Evolutionary conservation across 257 asterid genomes (phyloP), one percentile per base, ranked within the genome.

Genomic region (Nicotiana knightiana): DNA sequence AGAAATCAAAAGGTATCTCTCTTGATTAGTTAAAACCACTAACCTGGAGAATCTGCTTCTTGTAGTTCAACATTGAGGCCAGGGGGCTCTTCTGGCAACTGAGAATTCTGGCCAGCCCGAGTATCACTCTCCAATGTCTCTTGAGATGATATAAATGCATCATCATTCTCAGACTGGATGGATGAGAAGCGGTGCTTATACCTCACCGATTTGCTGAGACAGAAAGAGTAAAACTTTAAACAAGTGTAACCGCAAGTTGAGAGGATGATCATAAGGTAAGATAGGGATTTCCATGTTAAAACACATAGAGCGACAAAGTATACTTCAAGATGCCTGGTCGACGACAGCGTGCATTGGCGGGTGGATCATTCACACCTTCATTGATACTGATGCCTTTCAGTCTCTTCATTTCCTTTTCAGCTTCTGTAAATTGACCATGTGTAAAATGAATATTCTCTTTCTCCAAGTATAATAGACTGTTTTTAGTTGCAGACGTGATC

Each of bases 241-340:
- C 61, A 18, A 59, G 81, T 11, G 18, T 17, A 80, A 32, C 46
- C 37, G 57, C 28, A 6, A 33, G 54, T 59, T 37, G 68, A 33
- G 62, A 61, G 16, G 15, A 54, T 17, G 6, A 76, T 43, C 51
- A 43, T 11, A n/a, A 53, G 75, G 37, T 21, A 61, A 28, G 76
- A 53, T 17, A 77, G 24, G 37, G 43, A 77, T 65, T 55, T 51
- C 54, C 43, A 37, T 67, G 71, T 76, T 43, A 79, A 57, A 59
- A 77, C 81, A 9, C 51, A 58, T 24, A 62, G 85, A 54, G 78
- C 43, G 28, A 46, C 66, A 18, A 67, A 58, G 33, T 67, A 59
- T 93, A 90, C 97, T 98, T 97, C 84, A 91, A 90, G 82, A 96
- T 87, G 79, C 97, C 93, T 59, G 88, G 94, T 78, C 95, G 88